These are phyloP conservation scores for Cyathus striatus DNA, from an alignment of 768 basidiomycete species.

Conservation along the genomic window DNA sequence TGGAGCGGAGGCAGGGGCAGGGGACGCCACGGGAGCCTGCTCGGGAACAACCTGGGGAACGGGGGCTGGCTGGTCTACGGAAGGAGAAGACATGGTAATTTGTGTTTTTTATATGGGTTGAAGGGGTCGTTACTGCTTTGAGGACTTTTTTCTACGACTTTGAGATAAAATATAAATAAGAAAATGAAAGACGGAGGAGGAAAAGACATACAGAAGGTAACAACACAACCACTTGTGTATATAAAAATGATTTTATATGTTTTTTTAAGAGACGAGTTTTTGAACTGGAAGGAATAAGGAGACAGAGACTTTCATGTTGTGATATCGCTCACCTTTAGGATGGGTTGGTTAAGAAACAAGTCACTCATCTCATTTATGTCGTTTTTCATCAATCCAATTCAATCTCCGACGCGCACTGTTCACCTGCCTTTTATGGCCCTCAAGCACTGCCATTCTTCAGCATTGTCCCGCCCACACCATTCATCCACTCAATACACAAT, in stretches of 20 bases:
- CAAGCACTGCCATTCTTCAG: background rate
- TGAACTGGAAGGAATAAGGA: constrained; percentile 31
- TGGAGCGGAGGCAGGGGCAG: constrained; percentile 41
- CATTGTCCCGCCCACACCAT: background rate
- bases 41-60: constrained; percentile 47
- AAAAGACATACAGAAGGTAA: constrained; percentile 62
- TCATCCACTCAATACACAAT: constrained; percentile 3
- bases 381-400: constrained; percentile 31
- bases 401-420: constrained; percentile 42
- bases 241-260: constrained; percentile 60
- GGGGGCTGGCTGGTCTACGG: constrained; percentile 48
- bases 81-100: constrained; percentile 53
- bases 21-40: constrained; percentile 37
- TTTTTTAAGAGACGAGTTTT: constrained; percentile 62
- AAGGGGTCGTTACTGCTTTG: constrained; percentile 90
- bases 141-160: constrained; percentile 75
- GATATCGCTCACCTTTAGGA: constrained; percentile 54
- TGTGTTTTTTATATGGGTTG: constrained; percentile 41
- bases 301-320: constrained; percentile 15
- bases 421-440: constrained; percentile 12
- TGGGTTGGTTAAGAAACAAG: constrained; percentile 65
- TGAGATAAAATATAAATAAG: constrained; percentile 10
- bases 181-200: constrained; percentile 9
- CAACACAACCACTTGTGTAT: constrained; percentile 72
- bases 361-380: constrained; percentile 11